phyloP scores from a whole-genome alignment of 768 basidiomycete genomes.

The Tricholoma bakamatsutake region DNA sequence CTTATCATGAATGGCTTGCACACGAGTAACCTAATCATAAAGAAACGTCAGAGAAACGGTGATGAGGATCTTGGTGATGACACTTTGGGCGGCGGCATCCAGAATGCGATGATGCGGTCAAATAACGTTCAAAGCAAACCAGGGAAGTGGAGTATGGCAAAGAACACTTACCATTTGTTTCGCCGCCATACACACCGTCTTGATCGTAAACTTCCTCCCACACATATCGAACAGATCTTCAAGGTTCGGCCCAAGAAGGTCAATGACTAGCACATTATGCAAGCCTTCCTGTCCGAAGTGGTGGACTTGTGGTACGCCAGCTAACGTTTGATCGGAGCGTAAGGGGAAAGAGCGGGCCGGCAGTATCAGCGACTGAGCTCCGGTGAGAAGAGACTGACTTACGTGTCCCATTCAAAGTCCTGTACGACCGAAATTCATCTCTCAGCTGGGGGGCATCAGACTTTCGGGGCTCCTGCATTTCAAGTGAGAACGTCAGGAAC shows the following conservation, averaged over 20 bases:
- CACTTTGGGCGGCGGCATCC: constrained; percentile 8
- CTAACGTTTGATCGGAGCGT: constrained; percentile 35
- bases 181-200: constrained; percentile 98
- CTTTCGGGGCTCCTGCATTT: constrained; percentile 82
- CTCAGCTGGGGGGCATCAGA: constrained; percentile 96
- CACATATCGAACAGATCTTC: constrained; percentile 99
- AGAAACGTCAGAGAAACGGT: constrained; percentile 6
- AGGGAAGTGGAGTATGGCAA: constrained; percentile 1
- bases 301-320: constrained; percentile 95
- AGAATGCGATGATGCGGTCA: not conserved
- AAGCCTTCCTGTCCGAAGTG: constrained; percentile 98
- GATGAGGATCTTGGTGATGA: not conserved
- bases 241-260: constrained; percentile 93
- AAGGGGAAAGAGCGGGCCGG: constrained; percentile 4
- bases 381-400: constrained; percentile 27
- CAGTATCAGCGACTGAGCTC: not conserved
- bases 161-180: constrained; percentile 86
- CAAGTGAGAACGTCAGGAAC: constrained; percentile 8
- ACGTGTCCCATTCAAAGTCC: constrained; percentile 90
- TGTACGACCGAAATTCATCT: constrained; percentile 96
- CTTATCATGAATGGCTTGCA: constrained; percentile 97
- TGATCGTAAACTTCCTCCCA: constrained; percentile 93
- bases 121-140: not conserved
- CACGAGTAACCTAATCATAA: constrained; percentile 74
- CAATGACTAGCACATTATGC: constrained; percentile 93